Conservation (phyloP, 495 filamentous ascomycete species). For the Xanthoparmelia taractica region DNA sequence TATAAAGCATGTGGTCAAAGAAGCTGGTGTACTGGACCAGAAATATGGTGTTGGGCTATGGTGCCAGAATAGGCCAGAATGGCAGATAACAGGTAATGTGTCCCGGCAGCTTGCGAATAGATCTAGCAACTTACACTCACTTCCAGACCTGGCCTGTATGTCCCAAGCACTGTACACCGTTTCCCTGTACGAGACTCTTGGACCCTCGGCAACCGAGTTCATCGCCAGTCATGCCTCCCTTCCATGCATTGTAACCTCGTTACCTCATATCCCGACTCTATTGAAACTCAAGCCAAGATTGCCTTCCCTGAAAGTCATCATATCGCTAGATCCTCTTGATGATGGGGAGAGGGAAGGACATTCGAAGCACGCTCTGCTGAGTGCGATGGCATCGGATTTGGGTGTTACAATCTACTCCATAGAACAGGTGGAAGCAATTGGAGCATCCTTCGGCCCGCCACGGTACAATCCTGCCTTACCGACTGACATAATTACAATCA, state of each 20-base stretch:
- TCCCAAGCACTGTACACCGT: slow-evolving; percentile 85
- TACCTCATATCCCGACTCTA: slow-evolving; percentile 79
- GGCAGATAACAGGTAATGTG: slow-evolving; percentile 78
- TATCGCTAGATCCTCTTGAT: slow-evolving; percentile 81
- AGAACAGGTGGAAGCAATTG: slow-evolving; percentile 68
- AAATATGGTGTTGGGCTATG: slow-evolving; percentile 87
- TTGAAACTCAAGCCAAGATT: slow-evolving; percentile 72
- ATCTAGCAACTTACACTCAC: slow-evolving; percentile 2
- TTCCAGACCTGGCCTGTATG: slow-evolving; percentile 74
- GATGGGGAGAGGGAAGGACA: slow-evolving; percentile 67
- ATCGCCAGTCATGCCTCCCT: slow-evolving; percentile 87
- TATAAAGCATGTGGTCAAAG: slow-evolving; percentile 71
- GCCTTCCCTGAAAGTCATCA: slow-evolving; percentile 78
- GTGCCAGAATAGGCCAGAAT: slow-evolving; percentile 94
- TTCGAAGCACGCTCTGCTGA: slow-evolving; percentile 71
- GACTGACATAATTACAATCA: slow-evolving; percentile 82
- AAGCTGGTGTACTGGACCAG: slow-evolving; percentile 52
- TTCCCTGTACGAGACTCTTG: slow-evolving; percentile 93
- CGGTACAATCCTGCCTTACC: slow-evolving; percentile 59
- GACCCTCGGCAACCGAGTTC: slow-evolving; percentile 82
- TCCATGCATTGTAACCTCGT: slow-evolving; percentile 64
- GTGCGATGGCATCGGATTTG: slow-evolving; percentile 58
- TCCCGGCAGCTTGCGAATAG: not conserved
- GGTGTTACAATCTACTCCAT: slow-evolving; percentile 75
- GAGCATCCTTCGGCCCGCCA: slow-evolving; percentile 56